phyloP scores from a whole-genome alignment of 805 yeast species.

The Saccharomycopsis schoenii region DNA sequence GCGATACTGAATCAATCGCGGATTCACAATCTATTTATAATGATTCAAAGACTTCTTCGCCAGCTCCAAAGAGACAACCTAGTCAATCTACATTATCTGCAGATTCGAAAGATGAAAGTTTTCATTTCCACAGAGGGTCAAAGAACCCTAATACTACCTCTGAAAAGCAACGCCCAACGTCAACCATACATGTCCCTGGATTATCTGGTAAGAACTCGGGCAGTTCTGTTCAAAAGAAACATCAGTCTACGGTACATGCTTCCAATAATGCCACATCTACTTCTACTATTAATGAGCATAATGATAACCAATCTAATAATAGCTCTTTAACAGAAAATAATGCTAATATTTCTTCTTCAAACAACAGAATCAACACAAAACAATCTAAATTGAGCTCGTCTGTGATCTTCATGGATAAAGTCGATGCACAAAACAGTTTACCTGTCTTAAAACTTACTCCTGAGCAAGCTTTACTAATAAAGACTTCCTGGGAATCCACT shows the following conservation, averaged over 20 bases:
- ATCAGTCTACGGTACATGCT: background rate
- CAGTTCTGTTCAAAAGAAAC: background rate
- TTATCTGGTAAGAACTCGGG: background rate
- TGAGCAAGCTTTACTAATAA: conserved; percentile 12
- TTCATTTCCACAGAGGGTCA: background rate
- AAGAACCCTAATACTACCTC: background rate
- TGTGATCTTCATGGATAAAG: background rate
- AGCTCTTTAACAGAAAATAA: background rate
- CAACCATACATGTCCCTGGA: background rate
- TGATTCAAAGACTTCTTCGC: conserved; percentile 4
- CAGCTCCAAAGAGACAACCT: background rate
- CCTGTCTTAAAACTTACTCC: conserved; percentile 10
- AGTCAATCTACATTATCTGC: background rate
- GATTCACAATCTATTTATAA: background rate
- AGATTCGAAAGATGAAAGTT: background rate
- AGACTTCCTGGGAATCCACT: conserved; percentile 17
- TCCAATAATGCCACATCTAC: background rate
- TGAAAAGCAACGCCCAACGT: background rate
- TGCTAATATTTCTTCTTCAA: background rate
- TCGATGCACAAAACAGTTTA: background rate
- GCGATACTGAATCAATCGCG: conserved; percentile 5
- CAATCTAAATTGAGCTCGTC: background rate
- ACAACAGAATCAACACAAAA: background rate
- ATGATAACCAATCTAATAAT: background rate
- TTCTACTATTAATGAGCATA: background rate